A percentile compares a stretch with the other conserved stretches of the same genome.
Conservation (phyloP, 192 early-diverging fungal species). For the Geranomyces variabilis region DNA sequence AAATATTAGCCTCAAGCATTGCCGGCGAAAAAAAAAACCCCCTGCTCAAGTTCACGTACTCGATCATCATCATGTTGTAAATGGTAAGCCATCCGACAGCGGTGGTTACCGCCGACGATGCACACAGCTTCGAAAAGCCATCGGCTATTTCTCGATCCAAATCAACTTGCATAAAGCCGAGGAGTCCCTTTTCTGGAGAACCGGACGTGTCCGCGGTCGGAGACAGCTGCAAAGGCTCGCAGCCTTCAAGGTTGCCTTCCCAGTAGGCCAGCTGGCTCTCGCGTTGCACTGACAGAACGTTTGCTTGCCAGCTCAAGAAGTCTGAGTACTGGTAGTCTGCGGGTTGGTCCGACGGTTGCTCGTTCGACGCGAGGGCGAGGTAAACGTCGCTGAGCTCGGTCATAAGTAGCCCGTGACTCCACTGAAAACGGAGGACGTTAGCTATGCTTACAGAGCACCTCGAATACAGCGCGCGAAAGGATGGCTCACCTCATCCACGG, state of each 20-base stretch:
- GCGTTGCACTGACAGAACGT: background rate
- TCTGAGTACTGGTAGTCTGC: conserved; percentile 5
- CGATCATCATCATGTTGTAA: conserved; percentile 8
- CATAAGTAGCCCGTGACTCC: background rate
- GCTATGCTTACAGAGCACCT: no score
- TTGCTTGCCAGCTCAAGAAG: conserved; percentile 4
- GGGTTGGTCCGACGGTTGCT: background rate
- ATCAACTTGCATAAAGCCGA: background rate
- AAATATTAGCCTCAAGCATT: no score
- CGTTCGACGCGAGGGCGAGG: background rate
- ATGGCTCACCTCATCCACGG: conserved; percentile 12
- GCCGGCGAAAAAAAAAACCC: no score
- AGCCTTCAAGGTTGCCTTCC: background rate
- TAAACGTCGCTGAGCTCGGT: conserved; percentile 13
- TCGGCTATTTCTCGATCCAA: background rate
- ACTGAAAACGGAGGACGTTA: no score
- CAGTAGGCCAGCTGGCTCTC: conserved; percentile 7
- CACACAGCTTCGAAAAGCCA: conserved; percentile 8
- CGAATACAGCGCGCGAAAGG: background rate
- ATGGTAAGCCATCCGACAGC: conserved; percentile 17
- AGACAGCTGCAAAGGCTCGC: background rate
- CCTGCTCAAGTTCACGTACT: no score
- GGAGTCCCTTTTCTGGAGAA: background rate
- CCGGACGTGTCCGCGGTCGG: background rate
- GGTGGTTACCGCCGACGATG: background rate